phyloP scores from a whole-genome alignment of 495 filamentous ascomycete species.

The Neurospora hispaniola region DNA sequence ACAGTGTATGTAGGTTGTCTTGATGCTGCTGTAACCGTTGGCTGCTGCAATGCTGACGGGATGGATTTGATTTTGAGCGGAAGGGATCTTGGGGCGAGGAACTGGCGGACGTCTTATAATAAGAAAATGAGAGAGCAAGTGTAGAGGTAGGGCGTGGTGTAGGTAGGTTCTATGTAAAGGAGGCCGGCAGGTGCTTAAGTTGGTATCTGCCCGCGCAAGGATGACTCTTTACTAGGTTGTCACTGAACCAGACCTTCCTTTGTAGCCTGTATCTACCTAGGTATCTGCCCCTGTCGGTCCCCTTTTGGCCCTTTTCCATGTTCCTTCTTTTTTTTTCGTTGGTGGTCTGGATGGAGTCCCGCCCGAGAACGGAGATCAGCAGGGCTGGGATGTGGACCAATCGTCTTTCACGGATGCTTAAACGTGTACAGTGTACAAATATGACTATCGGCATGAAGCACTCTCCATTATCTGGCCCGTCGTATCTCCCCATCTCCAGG shows the following conservation, averaged over 20 bases:
- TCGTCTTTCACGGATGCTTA: constrained; percentile 24
- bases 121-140: not conserved
- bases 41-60: not conserved
- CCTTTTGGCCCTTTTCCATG: not conserved
- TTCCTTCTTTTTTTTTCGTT: not conserved
- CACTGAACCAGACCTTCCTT: not conserved
- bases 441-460: not conserved
- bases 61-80: not conserved
- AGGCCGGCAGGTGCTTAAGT: not conserved
- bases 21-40: not conserved
- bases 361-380: constrained; percentile 29
- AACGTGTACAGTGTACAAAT: constrained; percentile 1
- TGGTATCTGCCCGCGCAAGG: not conserved
- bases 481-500: not conserved
- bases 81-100: not conserved
- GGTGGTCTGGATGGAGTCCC: constrained; percentile 4
- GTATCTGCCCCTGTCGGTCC: not conserved
- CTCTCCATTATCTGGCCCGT: not conserved
- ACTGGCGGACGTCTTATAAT: not conserved
- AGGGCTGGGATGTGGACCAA: constrained; percentile 13
- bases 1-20: not conserved
- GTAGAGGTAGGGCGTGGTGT: not conserved
- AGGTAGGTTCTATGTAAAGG: not conserved
- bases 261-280: not conserved
- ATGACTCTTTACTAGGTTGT: not conserved